Percentiles rank a stretch among this genome's conserved stretches.
phyloP scores from a whole-genome alignment of 257 asterid genomes.

The Solanum rostratum region DNA sequence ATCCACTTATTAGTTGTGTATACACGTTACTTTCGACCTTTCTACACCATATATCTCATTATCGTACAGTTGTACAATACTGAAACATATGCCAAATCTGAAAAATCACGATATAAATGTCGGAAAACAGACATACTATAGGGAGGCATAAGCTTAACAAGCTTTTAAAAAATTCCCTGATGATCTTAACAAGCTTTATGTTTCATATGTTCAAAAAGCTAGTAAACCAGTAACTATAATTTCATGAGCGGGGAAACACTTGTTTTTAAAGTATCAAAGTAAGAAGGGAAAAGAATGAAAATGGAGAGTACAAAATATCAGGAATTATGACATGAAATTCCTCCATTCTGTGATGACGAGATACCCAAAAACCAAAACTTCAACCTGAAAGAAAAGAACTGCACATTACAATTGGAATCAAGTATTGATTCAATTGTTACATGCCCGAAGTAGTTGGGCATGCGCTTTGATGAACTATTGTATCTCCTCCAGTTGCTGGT shows the following conservation, averaged over 20 bases:
- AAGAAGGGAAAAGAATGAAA: not conserved
- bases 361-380: not conserved
- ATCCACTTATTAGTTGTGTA: not conserved
- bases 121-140: not conserved
- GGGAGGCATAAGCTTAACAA: not conserved
- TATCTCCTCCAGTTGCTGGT: not conserved
- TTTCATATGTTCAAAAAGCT: not conserved
- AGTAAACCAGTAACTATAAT: not conserved
- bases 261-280: not conserved
- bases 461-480: not conserved
- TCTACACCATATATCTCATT: not conserved
- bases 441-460: not conserved
- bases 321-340: not conserved
- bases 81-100: not conserved
- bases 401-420: not conserved
- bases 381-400: not conserved
- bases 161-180: not conserved
- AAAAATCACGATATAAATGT: not conserved
- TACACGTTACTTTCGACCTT: not conserved
- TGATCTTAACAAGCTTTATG: not conserved
- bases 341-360: not conserved
- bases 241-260: not conserved
- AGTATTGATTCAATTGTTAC: not conserved
- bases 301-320: not conserved
- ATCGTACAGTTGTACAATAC: not conserved